Evolutionary conservation across 1,284 basidiomycete genomes (phyloP), one percentile per base, ranked within the genome.

Genomic region (Tilletia walkeri): DNA sequence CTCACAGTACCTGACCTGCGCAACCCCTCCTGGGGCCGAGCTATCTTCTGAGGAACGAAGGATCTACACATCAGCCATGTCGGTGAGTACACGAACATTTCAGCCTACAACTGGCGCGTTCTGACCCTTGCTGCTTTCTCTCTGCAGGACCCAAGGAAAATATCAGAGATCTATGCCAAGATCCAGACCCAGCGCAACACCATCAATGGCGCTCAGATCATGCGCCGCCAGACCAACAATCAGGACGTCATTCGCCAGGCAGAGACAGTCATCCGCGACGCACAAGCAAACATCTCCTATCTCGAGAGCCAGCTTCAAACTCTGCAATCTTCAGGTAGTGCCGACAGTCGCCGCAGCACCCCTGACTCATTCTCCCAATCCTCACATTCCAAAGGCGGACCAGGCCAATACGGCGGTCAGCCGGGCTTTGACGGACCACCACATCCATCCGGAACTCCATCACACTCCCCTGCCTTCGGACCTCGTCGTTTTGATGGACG

Each of bases 131-230:
- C 24, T 14, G 9, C 41, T 4, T 24, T 56, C 5, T 20, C 20
- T 67, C 34, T 49, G n/a, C 66, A 66, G 75, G 75, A 82, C 70
- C 72, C 80, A 38, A 76, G 72, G 87, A 94, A 94, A 89, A 93
- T 95, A 84, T 90, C 91, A 84, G 92, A 94, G 85, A 89, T 95
- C 81, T 89, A 91, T 85, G 90, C 89, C 85, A 91, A 92, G 84
- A 95, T 95, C 85, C 89, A 91, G 86, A 94, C 91, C 66, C 93
- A 95, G 86, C 91, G 91, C 85, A 94, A 93, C 87, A 90, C 95
- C 84, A 88, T 95, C 78, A 92, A 95, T 85, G 93, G 91, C 24
- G 90, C 90, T 66, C 89, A 91, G 82, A 88, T 89, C 75, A 87
- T 95, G 72, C 88, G 90, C 66, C 89, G 89, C 82, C 93, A 92